Conservation (phyloP, 371 early-diverging fungal genomes). For the Nematocida major region DNA sequence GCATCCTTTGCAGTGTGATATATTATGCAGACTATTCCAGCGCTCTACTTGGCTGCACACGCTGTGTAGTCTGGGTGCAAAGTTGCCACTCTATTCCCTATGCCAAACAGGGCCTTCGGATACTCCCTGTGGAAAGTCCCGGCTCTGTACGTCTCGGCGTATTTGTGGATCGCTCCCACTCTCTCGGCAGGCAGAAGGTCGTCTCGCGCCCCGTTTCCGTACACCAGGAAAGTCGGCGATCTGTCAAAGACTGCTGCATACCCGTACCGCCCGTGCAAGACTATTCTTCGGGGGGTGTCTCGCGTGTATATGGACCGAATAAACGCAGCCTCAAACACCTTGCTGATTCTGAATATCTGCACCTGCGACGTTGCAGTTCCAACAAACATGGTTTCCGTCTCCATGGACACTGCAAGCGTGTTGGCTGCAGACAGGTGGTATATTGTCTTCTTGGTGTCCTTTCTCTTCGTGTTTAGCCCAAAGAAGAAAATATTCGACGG, state of each 20-base stretch:
- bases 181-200: conserved; percentile 9
- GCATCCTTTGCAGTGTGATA: too few relatives aligned
- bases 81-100: neutral
- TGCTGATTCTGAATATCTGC: conserved; percentile 27
- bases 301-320: conserved; percentile 16
- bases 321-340: conserved; percentile 4
- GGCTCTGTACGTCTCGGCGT: conserved; percentile 10
- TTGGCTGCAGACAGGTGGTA: conserved; percentile 41
- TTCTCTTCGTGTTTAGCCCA: conserved; percentile 9
- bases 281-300: conserved; percentile 28
- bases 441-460: conserved; percentile 34
- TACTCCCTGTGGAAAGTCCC: conserved; percentile 22
- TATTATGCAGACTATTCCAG: too few relatives aligned
- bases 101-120: neutral
- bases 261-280: conserved; percentile 31
- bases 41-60: too few relatives aligned
- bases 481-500: conserved; percentile 48
- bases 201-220: neutral
- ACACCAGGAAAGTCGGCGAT: conserved; percentile 39
- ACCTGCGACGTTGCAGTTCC: conserved; percentile 42
- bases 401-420: neutral
- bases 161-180: conserved; percentile 45
- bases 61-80: neutral
- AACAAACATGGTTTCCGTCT: conserved; percentile 8
- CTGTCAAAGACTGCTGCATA: conserved; percentile 42